A percentile compares a stretch with the other conserved stretches of the same genome.
phyloP scores from a whole-genome alignment of 1,284 basidiomycete species.

The Rhodotorula sp. region DNA sequence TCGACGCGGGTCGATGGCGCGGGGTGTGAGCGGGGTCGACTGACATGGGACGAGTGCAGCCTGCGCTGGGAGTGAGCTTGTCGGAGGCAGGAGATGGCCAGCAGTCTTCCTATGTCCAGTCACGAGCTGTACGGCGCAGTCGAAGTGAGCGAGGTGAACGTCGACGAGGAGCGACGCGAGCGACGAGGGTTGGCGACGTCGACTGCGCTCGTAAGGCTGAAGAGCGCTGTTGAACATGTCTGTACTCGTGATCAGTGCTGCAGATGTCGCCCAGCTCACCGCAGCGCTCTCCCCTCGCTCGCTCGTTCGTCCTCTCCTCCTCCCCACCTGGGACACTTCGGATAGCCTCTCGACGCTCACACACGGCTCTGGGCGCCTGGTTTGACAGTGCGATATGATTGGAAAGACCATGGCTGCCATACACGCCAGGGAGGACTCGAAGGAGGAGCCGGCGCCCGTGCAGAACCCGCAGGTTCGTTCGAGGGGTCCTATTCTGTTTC shows the following conservation, averaged over 20 bases:
- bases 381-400: slow-evolving; percentile 23
- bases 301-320: slow-evolving; percentile 13
- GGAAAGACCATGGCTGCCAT: slow-evolving; percentile 29
- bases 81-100: neutral
- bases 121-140: too few relatives aligned
- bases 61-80: neutral
- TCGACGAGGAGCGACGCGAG: neutral
- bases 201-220: neutral
- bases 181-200: neutral
- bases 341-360: too few relatives aligned
- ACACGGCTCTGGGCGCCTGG: neutral
- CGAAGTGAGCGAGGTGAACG: neutral
- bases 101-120: neutral
- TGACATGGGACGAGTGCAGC: neutral
- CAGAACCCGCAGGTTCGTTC: slow-evolving; percentile 32
- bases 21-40: neutral
- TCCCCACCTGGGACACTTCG: neutral
- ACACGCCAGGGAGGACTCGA: neutral
- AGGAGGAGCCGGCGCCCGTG: neutral
- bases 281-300: slow-evolving; percentile 3
- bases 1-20: neutral
- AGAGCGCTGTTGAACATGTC: neutral
- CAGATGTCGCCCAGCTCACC: slow-evolving; percentile 17
- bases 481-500: neutral
- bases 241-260: slow-evolving; percentile 20